Base-by-base conservation (phyloP, 2,329 filamentous ascomycete species). In the Talaromyces sp. region DNA sequence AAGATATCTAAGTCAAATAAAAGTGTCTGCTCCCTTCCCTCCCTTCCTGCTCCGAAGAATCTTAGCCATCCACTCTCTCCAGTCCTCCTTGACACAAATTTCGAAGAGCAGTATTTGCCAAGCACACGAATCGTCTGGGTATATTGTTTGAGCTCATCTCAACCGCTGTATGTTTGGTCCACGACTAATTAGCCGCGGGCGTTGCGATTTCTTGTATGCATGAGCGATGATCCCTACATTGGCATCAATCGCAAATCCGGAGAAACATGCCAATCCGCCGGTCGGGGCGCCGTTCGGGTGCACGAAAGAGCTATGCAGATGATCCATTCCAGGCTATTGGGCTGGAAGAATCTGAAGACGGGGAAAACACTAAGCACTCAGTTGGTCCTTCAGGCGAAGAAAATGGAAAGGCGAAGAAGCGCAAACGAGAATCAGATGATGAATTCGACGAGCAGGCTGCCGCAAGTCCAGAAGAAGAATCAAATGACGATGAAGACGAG, bases 311-410 rank as follows among this genome's bases (percentile, higher is more conserved):
- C 43, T 77, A 77, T 59, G 68, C 69, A 21, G 62, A 70, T 54
- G 76, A 78, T 63, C 67, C 71, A 14, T 74, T 77, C 56, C 68
- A 71, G 59, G 62, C 64, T 3, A 68, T 69, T 29, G 73, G 71
- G 3, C 64, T 77, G 3, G 49, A 49, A 63, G 60, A 62, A 55
- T 62, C 60, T 38, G 58, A 62, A 27, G 75, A 77, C 59, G 71
- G 74, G 38, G 75, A 77, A 51, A 75, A 73, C 63, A 66, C 67
- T 10, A 66, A 64, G 17, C 62, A 59, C 9, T 62, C 66, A 31
- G 64, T 64, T 26, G 63, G 5, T 38, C 21, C 26, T 46, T 52
- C 54, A 19, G 51, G 62, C 41, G 67, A 65, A 58, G 56, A 21
- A 27, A 32, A 63, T 58, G n/a, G 58, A 59, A 10, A 63, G 66